phyloP scores from a whole-genome alignment of 805 yeast genomes.

The Ogataea glucozyma region DNA sequence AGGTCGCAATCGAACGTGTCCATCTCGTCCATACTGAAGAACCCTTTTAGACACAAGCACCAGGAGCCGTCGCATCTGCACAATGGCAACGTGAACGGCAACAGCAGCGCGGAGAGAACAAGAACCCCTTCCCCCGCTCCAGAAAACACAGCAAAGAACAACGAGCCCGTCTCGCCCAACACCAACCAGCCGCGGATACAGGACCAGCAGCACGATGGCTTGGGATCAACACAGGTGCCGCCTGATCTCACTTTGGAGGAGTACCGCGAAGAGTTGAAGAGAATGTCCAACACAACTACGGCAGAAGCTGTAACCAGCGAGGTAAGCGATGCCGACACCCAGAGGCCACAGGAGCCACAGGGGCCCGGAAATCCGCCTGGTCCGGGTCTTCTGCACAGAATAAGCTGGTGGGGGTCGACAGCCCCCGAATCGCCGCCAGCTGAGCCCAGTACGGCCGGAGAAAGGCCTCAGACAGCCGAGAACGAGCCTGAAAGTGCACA shows the following conservation, averaged over 20 bases:
- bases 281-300: constrained; percentile 8
- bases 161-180: constrained; percentile 2
- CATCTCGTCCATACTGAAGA: constrained; percentile 23
- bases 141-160: not conserved
- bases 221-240: constrained; percentile 2
- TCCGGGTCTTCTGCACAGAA: not conserved
- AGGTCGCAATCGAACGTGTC: constrained; percentile 26
- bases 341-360: no score
- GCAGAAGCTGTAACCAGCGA: not conserved
- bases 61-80: constrained; percentile 1
- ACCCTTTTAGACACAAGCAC: constrained; percentile 19
- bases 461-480: not conserved
- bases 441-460: not conserved
- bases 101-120: no score
- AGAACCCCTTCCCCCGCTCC: not conserved
- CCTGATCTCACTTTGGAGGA: constrained; percentile 29
- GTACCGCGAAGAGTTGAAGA: constrained; percentile 26
- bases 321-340: no score
- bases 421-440: not conserved
- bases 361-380: no score
- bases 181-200: constrained; percentile 5
- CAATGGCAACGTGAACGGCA: no score
- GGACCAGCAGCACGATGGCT: not conserved
- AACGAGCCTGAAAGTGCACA: not conserved
- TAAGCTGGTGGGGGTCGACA: constrained; percentile 6